Base-by-base conservation (phyloP, 1,284 basidiomycete genomes). In the Leccinum griseonigrum region DNA sequence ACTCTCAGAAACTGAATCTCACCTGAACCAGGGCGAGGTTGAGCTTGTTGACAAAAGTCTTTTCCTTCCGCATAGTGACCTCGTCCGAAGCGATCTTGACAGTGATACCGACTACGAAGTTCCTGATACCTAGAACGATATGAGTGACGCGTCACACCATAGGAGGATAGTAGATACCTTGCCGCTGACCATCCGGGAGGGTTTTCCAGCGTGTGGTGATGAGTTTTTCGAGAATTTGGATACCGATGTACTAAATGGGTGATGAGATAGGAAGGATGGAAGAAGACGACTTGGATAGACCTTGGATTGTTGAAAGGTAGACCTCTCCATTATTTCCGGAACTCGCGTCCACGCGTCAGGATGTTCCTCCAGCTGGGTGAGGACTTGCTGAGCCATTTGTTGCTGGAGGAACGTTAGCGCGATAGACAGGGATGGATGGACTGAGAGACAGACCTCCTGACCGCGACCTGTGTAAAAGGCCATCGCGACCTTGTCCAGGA, bases 291-390 rank as follows among this genome's bases (percentile, higher is more conserved):
- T 13, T 48, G 9, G 14, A 16, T 18, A 31, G 26, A 94, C 95
- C 84, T 99, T 99, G 51, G 96, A 90, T 76, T 98, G 97, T 43
- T 91, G 86, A 74, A 90, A 95, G 26, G 83, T 81, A 10, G 94
- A 93, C 63, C 84, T 83, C 74, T 98, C 95, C 60, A 99, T 82
- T 69, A 99, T 92, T 64, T 92, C 91, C 36, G 97, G 97, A 1
- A 99, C 97, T 73, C 94, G 86, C 67, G 97, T 96, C 97, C 97
- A 99, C 54, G 95, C 89, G 64, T 99, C 97, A n/a, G 94, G 92
- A 76, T 95, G 85, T 67, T 99, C 97, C 77, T 99, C 95, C 73
- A 99, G 94, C 75, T 97, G 95, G 10, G 95, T 96, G 66, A 98
- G 84, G 62, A 93, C 83, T 73, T 91, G 88, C 76, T 97, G 95